phyloP scores from a whole-genome alignment of 306 rosid genomes.

The Coriaria nepalensis region DNA sequence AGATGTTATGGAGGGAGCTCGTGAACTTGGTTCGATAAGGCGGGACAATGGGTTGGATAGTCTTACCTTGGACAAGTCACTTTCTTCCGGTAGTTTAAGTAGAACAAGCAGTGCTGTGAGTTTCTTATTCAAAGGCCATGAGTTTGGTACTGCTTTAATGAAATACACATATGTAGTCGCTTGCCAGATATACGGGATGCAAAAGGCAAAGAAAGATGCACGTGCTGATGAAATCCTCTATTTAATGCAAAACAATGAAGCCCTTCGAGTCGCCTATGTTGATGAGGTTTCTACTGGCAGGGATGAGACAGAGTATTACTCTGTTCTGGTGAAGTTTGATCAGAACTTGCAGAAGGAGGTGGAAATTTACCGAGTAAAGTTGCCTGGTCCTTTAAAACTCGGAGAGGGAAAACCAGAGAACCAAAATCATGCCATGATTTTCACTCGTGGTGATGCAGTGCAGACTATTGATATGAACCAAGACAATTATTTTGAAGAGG shows the following conservation, averaged over 20 bases:
- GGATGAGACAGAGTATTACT: constrained; percentile 49
- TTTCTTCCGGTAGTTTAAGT: constrained; percentile 43
- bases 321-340: constrained; percentile 79
- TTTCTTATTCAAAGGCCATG: constrained; percentile 79
- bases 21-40: constrained; percentile 35
- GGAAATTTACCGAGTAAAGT: constrained; percentile 70
- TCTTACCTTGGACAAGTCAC: constrained; percentile 37
- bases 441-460: constrained; percentile 88
- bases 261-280: constrained; percentile 75
- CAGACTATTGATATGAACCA: constrained; percentile 95
- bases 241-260: constrained; percentile 61
- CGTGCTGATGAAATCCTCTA: constrained; percentile 65
- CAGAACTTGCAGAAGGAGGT: constrained; percentile 52
- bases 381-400: constrained; percentile 81
- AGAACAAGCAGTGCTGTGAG: constrained; percentile 55
- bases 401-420: constrained; percentile 98
- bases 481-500: constrained; percentile 91
- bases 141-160: constrained; percentile 84
- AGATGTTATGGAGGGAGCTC: constrained; percentile 84
- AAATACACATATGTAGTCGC: constrained; percentile 88
- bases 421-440: constrained; percentile 82
- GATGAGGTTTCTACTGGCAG: constrained; percentile 65
- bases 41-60: no score
- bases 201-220: constrained; percentile 67
- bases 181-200: constrained; percentile 93